phyloP scores from a whole-genome alignment of 2,329 filamentous ascomycete species.

The Ampelomyces quisqualis region DNA sequence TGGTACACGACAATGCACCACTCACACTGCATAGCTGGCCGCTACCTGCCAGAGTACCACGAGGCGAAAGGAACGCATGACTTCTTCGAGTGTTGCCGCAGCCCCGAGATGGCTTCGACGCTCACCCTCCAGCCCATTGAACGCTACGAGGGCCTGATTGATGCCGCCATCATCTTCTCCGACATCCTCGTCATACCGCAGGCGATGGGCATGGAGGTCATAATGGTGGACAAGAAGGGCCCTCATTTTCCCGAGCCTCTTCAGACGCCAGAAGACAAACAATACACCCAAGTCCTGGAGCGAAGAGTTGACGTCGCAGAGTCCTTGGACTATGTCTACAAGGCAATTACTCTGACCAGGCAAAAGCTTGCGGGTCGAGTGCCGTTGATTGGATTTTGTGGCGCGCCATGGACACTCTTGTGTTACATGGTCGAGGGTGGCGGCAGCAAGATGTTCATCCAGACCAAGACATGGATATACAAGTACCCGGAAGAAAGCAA shows the following conservation, averaged over 20 bases:
- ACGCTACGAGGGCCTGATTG: constrained; percentile 83
- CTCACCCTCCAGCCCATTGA: constrained; percentile 94
- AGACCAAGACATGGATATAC: constrained; percentile 97
- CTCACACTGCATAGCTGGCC: constrained; percentile 65
- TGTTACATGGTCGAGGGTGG: constrained; percentile 99
- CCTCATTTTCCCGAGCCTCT: constrained; percentile 91
- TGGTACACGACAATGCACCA: background rate
- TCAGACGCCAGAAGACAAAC: constrained; percentile 73
- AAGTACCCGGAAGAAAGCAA: constrained; percentile 79
- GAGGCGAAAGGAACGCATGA: constrained; percentile 86
- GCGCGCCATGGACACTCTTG: constrained; percentile 92
- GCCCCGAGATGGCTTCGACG: constrained; percentile 87
- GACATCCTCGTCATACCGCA: constrained; percentile 98
- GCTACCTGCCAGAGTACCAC: constrained; percentile 97
- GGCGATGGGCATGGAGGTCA: constrained; percentile 96
- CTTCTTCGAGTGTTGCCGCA: constrained; percentile 97
- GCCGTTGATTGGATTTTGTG: constrained; percentile 93
- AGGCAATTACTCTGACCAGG: constrained; percentile 87
- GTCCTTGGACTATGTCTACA: constrained; percentile 92
- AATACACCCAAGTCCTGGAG: constrained; percentile 76
- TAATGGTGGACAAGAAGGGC: constrained; percentile 97
- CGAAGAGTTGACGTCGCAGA: constrained; percentile 79
- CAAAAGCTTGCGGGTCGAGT: constrained; percentile 85
- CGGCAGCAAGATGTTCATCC: constrained; percentile 89
- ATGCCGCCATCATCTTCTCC: constrained; percentile 98